Base-by-base conservation (phyloP, 306 rosid genomes). In the Fagus sylvatica region DNA sequence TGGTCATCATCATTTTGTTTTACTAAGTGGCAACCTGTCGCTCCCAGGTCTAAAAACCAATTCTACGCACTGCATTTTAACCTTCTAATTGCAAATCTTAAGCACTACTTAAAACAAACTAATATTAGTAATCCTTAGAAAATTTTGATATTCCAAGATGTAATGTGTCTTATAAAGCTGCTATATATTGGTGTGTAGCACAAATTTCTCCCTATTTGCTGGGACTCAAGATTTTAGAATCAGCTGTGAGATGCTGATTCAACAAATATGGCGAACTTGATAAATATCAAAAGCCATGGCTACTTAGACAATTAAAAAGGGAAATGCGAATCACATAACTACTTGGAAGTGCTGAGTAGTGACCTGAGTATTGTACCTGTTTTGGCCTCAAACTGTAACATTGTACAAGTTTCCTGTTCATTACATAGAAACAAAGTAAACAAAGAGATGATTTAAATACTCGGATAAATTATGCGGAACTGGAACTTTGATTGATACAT, bases 331-430 rank as follows among this genome's bases (percentile, higher is more conserved):
- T 64, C 28, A 34, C 43, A 16, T 36, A 64, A 36, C 41, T 34
- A 64, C n/a, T 64, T 64, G 5, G 3, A 34, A 36, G 28, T 36
- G 43, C 15, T 3, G 42, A 0, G 46, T 16, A 17, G 49, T 17
- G 10, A 74, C 53, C 70, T 59, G 33, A 48, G 39, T 30, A 43
- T 59, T 36, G 19, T 61, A 60, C 71, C 78, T 16, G 46, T 32
- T 32, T 53, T 28, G 71, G 43, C 42, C 39, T 16, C 16, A 28
- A 60, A 7, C 22, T 4, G 33, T 13, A 28, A 33, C n/a, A 43
- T 60, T 43, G 39, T 43, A 60, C 42, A 60, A 74, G 66, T 73
- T 60, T 59, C 40, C 77, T 59, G 78, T 60, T 62, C 55, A 40
- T 28, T 46, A 41, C 41, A 53, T 66, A 66, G 17, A 65, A 17